A percentile compares a stretch with the other conserved stretches of the same genome.
Conservation (phyloP, 148 eudicot species). For the Salicornia ramosissima region DNA sequence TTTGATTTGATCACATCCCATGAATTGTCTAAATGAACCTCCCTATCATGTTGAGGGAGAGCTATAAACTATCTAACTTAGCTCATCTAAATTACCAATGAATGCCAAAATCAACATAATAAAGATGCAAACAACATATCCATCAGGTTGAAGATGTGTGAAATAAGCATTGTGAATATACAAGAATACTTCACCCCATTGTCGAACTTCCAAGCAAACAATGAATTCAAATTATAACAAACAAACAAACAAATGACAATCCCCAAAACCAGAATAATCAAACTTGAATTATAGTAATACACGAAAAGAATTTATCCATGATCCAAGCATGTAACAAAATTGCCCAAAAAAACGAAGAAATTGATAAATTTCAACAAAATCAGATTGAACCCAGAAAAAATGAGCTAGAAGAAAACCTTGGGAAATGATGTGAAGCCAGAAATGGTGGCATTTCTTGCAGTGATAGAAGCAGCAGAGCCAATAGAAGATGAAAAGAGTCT, state of each 20-base stretch:
- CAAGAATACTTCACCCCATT: not conserved
- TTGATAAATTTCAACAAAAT: not conserved
- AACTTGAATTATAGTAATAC: not conserved
- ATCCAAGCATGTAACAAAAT: not conserved
- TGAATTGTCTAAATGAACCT: not conserved
- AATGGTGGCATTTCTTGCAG: conserved; percentile 36
- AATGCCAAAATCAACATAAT: not conserved
- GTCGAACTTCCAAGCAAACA: not conserved
- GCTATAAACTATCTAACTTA: not conserved
- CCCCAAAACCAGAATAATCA: not conserved
- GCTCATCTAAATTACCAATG: not conserved
- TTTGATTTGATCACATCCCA: not conserved
- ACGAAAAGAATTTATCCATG: not conserved
- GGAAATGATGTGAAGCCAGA: conserved; percentile 39
- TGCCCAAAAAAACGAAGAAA: not conserved
- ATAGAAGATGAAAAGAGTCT: conserved; percentile 43
- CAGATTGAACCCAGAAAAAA: conserved; percentile 7
- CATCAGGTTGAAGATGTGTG: not conserved
- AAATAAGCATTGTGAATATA: not conserved
- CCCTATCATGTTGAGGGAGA: not conserved
- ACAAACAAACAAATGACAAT: not conserved
- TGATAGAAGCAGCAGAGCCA: conserved; percentile 25
- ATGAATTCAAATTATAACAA: not conserved
- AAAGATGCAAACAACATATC: not conserved
- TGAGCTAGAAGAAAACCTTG: conserved; percentile 32